Percentiles rank a stretch among this genome's conserved stretches.
Conservation (phyloP, 768 basidiomycete species). For the Fibroporia radiculosa region DNA sequence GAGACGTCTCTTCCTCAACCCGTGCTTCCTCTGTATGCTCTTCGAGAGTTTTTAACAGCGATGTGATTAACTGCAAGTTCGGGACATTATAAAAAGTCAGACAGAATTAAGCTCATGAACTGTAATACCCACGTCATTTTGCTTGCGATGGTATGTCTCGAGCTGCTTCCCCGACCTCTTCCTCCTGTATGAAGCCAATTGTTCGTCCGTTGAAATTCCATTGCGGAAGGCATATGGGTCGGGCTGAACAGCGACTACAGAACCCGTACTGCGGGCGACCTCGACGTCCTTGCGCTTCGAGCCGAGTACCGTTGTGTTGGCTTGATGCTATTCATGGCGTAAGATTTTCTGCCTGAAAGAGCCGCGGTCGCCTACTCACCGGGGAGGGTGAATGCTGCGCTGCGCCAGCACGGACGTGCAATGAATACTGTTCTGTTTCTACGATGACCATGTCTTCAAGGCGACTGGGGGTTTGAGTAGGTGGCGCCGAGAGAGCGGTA, state of each 20-base stretch:
- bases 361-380: not conserved
- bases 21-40: slow-evolving; percentile 80
- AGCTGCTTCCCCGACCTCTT: slow-evolving; percentile 54
- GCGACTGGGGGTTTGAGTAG: too few relatives aligned
- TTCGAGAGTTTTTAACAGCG: slow-evolving; percentile 87
- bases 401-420: not conserved
- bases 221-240: slow-evolving; percentile 67
- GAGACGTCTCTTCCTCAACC: slow-evolving; percentile 55
- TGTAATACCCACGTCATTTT: slow-evolving; percentile 53
- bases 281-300: slow-evolving; percentile 26
- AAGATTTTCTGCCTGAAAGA: not conserved
- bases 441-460: slow-evolving; percentile 9
- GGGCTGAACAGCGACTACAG: slow-evolving; percentile 6
- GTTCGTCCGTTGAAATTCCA: slow-evolving; percentile 52
- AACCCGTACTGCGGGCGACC: slow-evolving; percentile 3
- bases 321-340: slow-evolving; percentile 7
- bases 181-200: slow-evolving; percentile 56
- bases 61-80: slow-evolving; percentile 61
- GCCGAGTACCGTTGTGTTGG: slow-evolving; percentile 48
- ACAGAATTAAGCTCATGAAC: not conserved
- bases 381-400: not conserved
- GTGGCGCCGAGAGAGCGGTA: not conserved
- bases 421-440: not conserved
- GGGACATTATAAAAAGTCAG: slow-evolving; percentile 5
- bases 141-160: slow-evolving; percentile 58